These are phyloP conservation scores for Suhomyces chickasaworum DNA, from an alignment of 1,139 yeast species.

Conservation along the genomic window DNA sequence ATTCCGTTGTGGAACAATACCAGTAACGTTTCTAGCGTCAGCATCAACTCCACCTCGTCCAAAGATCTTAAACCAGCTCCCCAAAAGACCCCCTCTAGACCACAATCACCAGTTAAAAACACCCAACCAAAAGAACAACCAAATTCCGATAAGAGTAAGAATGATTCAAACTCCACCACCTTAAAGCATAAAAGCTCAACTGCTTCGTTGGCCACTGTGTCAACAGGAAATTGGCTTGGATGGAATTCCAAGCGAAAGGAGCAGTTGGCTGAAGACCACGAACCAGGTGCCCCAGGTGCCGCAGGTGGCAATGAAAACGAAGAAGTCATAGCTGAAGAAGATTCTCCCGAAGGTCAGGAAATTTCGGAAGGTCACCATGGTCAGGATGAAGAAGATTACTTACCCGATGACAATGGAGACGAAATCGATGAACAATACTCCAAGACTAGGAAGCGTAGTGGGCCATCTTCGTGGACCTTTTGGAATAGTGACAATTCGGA, in stretches of 20 bases:
- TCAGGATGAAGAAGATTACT: constrained; percentile 12
- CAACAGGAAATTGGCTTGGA: constrained; percentile 21
- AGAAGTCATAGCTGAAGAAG: not conserved
- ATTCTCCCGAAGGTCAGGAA: constrained; percentile 11
- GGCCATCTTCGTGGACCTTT: constrained; percentile 36
- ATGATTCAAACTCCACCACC: not conserved
- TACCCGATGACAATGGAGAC: constrained; percentile 32
- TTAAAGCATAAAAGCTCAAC: constrained; percentile 22
- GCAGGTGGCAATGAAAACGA: too few species aligned
- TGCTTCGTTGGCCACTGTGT: constrained; percentile 24
- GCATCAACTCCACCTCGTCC: not conserved
- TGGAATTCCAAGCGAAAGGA: constrained; percentile 15
- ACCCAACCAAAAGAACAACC: not conserved
- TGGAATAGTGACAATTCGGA: constrained; percentile 29
- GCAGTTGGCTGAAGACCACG: constrained; percentile 8
- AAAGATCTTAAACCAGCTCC: not conserved
- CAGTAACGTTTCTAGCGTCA: constrained; percentile 1
- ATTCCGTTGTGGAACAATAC: constrained; percentile 11
- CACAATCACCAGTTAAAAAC: constrained; percentile 1
- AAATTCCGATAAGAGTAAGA: not conserved
- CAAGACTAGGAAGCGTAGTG: constrained; percentile 26
- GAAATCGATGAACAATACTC: constrained; percentile 38
- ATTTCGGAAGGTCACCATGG: constrained; percentile 13
- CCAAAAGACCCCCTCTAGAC: not conserved
- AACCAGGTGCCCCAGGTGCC: constrained; percentile 4